Percentiles rank a stretch among this genome's conserved stretches.
Conservation (phyloP, 768 basidiomycete genomes). For the Melanogaster broomeanus region DNA sequence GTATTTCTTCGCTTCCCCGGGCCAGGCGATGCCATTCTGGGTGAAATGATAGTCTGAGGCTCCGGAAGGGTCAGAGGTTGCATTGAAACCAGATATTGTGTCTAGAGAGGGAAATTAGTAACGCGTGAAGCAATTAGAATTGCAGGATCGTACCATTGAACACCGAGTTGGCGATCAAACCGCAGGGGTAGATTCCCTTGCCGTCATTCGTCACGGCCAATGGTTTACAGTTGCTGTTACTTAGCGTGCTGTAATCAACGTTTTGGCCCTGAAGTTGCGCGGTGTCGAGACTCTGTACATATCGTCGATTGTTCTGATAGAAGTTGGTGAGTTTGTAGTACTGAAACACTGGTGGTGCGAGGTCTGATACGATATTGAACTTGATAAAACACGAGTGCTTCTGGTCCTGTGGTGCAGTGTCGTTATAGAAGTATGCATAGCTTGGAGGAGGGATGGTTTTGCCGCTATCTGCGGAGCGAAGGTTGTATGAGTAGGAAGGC, state of each 20-base stretch:
- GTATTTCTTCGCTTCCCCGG: constrained; percentile 93
- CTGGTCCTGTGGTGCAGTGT: constrained; percentile 45
- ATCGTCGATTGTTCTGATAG: constrained; percentile 97
- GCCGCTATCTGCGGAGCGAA: constrained; percentile 59
- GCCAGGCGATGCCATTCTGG: constrained; percentile 88
- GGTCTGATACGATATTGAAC: constrained; percentile 80
- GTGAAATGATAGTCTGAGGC: constrained; percentile 70
- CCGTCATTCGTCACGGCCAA: constrained; percentile 52
- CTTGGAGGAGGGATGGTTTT: constrained; percentile 54
- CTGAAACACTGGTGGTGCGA: constrained; percentile 75
- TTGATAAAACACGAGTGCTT: constrained; percentile 71
- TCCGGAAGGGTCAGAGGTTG: constrained; percentile 42
- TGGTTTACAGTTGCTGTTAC: constrained; percentile 86
- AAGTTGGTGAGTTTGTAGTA: constrained; percentile 98
- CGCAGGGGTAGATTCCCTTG: constrained; percentile 88
- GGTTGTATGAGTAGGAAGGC: constrained; percentile 63
- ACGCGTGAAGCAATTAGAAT: not conserved
- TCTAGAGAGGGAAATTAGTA: constrained; percentile 48
- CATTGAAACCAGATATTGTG: constrained; percentile 68
- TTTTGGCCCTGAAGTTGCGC: constrained; percentile 81
- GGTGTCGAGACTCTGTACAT: constrained; percentile 87
- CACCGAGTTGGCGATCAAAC: constrained; percentile 93
- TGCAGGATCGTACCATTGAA: constrained; percentile 75
- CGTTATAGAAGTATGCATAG: constrained; percentile 72
- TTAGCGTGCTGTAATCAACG: constrained; percentile 49